Base-by-base conservation (phyloP, 1,139 yeast genomes). In the Saccharomyces uvarum region DNA sequence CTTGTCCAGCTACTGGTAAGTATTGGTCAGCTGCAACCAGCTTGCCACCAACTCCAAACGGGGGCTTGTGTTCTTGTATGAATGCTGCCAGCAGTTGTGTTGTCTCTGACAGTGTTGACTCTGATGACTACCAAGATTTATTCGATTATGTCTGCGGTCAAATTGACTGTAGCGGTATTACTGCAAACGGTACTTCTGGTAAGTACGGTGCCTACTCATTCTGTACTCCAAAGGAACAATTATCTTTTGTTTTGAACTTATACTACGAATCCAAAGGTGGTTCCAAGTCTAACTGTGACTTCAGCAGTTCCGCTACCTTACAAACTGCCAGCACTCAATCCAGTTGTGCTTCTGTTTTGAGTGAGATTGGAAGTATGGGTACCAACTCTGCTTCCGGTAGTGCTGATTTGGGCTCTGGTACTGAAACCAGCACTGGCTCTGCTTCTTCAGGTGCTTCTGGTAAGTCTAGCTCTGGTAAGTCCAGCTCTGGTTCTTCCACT, bases 11-110 rank as follows among this genome's bases (percentile, higher is more conserved):
- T 14, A 64, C 73, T 51, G 69, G 74, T 54, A 53, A 65, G 3
- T 63, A 77, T 67, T 85, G 90, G 89, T 70, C 72, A 59, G 89
- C 88, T 52, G 71, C 82, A n/a, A 78, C 83, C 47, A 70, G 70
- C 28, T 77, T 86, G 68, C 95, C 95, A 60, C 91, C 90, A 69
- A 83, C 89, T 55, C 95, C 95, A 60, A 78, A 84, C 66, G 66
- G 76, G 54, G 75, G 70, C 48, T 75, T 82, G 58, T 86, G 95
- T 75, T 71, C 76, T 59, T 86, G 93, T 75, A 73, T 83, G 76
- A 68, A 69, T 14, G 64, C 71, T 46, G 72, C 86, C 46, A 73
- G 77, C 57, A 57, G 73, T 41, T 84, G 90, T 77, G 82, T 80
- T 58, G 79, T 83, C 57, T 68, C 74, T 44, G 76, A 73, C 54